A percentile compares a stretch with the other conserved stretches of the same genome.
These are phyloP conservation scores for Rasamsonia emersonii DNA, from an alignment of 2,329 filamentous ascomycete species.

Conservation along the genomic window DNA sequence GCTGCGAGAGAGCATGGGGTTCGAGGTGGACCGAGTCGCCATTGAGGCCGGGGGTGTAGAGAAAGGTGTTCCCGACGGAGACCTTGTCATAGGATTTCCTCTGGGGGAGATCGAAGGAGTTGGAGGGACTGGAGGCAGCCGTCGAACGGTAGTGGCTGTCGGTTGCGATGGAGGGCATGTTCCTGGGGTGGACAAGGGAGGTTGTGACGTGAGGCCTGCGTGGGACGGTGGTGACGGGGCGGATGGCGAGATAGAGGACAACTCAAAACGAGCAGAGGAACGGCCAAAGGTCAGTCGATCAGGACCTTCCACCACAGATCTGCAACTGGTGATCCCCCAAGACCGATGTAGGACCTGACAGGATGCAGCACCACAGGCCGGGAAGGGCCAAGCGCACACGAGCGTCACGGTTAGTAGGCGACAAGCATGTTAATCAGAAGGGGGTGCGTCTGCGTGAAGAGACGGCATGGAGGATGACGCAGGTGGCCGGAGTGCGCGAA, in stretches of 20 bases:
- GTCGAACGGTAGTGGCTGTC: constrained; percentile 24
- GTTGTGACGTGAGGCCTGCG: constrained; percentile 24
- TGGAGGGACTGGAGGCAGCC: constrained; percentile 22
- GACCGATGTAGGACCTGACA: too few species aligned
- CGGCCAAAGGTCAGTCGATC: neutral
- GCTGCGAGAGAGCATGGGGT: constrained; percentile 17
- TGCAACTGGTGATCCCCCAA: too few species aligned
- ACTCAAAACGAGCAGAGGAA: constrained; percentile 1
- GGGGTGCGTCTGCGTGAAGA: too few species aligned
- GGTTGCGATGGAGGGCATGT: constrained; percentile 33
- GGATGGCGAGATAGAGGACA: too few species aligned
- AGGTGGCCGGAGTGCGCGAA: too few species aligned
- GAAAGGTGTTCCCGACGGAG: constrained; percentile 37
- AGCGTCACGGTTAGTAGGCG: too few species aligned
- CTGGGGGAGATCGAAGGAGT: constrained; percentile 32
- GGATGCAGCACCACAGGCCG: too few species aligned
- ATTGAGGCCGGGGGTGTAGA: constrained; percentile 39
- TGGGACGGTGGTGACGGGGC: too few species aligned
- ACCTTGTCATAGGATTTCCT: constrained; percentile 37
- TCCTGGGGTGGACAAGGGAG: constrained; percentile 9
- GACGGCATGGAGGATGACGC: too few species aligned
- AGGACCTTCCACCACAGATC: too few species aligned
- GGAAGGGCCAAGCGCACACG: too few species aligned
- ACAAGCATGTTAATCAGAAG: too few species aligned
- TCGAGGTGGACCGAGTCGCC: constrained; percentile 34